Evolutionary conservation across 129 eudicot genomes (phyloP).

Genomic region (Gnaphalium uliginosum): DNA sequence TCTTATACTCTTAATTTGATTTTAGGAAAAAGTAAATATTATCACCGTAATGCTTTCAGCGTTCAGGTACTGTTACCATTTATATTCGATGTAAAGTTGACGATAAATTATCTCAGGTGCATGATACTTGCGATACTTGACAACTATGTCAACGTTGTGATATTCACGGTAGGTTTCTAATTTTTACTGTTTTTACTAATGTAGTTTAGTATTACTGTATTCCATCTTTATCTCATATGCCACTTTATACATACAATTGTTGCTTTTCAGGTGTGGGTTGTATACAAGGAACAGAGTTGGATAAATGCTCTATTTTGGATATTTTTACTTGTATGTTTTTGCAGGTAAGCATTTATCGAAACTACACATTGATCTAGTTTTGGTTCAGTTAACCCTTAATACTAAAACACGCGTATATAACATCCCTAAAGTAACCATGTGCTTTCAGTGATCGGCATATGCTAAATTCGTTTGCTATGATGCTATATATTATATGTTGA

Average conservation of each 20-base stretch:
- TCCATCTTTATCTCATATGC: not conserved
- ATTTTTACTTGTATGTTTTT: conserved; percentile 16
- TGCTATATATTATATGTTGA: no score
- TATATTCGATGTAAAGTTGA: not conserved
- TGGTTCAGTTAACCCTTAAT: no score
- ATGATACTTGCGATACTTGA: not conserved
- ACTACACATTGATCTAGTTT: no score
- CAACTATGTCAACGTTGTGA: not conserved
- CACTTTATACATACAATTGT: not conserved
- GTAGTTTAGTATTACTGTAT: no score
- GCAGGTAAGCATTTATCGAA: conserved; percentile 44
- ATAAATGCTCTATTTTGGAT: conserved; percentile 7
- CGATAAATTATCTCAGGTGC: not conserved
- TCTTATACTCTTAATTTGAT: not conserved
- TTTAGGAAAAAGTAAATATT: no score
- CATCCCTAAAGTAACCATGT: no score
- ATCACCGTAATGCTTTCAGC: no score
- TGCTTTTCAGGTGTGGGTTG: not conserved
- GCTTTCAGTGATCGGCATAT: no score
- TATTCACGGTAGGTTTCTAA: not conserved
- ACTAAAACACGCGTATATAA: no score
- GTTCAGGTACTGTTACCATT: not conserved
- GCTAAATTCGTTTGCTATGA: no score
- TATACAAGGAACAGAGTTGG: conserved; percentile 17
- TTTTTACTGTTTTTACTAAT: no score